phyloP scores from a whole-genome alignment of 2,329 filamentous ascomycete genomes.

The Aspergillus sp. region DNA sequence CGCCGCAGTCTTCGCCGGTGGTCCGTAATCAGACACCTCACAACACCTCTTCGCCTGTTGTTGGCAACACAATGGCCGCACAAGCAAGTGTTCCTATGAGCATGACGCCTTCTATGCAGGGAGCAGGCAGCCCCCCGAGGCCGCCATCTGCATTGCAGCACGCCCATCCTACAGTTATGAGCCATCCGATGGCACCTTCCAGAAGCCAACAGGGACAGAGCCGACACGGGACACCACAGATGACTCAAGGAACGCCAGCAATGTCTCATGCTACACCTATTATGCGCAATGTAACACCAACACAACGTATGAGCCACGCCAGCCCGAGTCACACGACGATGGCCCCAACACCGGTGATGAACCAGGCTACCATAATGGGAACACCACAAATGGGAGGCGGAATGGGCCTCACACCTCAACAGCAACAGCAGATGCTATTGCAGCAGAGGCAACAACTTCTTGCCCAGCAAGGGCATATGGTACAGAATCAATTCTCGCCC shows the following conservation, averaged over 20 bases:
- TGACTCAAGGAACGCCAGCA: constrained; percentile 49
- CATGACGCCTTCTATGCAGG: constrained; percentile 47
- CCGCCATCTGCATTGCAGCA: constrained; percentile 51
- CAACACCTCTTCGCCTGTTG: constrained; percentile 48
- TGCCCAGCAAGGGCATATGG: constrained; percentile 40
- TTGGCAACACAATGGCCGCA: constrained; percentile 40
- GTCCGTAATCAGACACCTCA: constrained; percentile 52
- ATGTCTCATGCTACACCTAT: constrained; percentile 51
- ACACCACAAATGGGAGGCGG: constrained; percentile 43
- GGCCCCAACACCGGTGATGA: constrained; percentile 49
- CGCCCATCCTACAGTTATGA: constrained; percentile 48
- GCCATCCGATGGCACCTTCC: constrained; percentile 48
- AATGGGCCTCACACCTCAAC: constrained; percentile 43
- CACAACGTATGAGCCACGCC: constrained; percentile 49
- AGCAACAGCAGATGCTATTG: constrained; percentile 40
- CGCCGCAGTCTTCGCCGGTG: constrained; percentile 50
- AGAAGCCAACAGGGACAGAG: constrained; percentile 51
- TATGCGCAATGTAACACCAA: constrained; percentile 51
- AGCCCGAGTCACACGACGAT: constrained; percentile 48
- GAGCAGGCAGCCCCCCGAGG: constrained; percentile 49
- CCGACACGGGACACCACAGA: constrained; percentile 51
- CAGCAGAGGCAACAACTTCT: constrained; percentile 44
- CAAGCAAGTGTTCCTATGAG: constrained; percentile 49
- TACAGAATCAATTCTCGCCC: constrained; percentile 40
- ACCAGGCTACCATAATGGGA: constrained; percentile 40